Evolutionary conservation across 2,329 filamentous ascomycete species (phyloP), one percentile per base, ranked within the genome.

Genomic region (Aureobasidium sp.): DNA sequence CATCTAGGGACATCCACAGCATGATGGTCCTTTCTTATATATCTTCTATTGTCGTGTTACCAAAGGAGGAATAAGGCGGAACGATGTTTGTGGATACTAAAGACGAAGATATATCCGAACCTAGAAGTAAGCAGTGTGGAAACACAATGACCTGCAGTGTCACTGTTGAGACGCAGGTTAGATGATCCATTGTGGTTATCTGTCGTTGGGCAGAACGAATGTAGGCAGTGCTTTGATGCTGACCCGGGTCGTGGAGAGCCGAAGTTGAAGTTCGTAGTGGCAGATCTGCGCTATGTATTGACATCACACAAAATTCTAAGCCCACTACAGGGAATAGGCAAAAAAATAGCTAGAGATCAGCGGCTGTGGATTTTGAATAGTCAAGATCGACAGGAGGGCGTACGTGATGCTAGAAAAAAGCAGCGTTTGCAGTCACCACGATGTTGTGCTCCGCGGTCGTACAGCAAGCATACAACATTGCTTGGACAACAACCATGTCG

Each of bases 181-280:
- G 41, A 57, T 57, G 27, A 45, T 45, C 10, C 53, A 57, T 47
- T 29, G 15, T 44, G 25, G 13, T 9, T 37, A 13, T 37, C 42
- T 30, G 3, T 25, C 25, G 42, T 59, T 59, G 54, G 21, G 54
- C 34, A 29, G 21, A 39, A 48, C 54, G 32, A 59, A 48, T 15
- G 21, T 48, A 37, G 29, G 21, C n/a, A 25, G 32, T 59, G 34
- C 41, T 59, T 34, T 21, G 44, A 30, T 47, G 42, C 42, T 59
- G 42, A 59, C 42, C 30, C 50, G 50, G 54, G 54, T 32, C 42
- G 41, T 48, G 54, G 54, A 59, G 54, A 59, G 44, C 54, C 54
- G 54, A 59, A 47, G 44, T 44, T 39, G 42, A 21, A 59, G 32
- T 36, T 13, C 16, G 2, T n/a, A 57, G 39, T 25, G 27, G 15